A percentile compares a stretch with the other conserved stretches of the same genome.
Conservation (phyloP, 495 filamentous ascomycete genomes). For the Cladorrhinum samala region DNA sequence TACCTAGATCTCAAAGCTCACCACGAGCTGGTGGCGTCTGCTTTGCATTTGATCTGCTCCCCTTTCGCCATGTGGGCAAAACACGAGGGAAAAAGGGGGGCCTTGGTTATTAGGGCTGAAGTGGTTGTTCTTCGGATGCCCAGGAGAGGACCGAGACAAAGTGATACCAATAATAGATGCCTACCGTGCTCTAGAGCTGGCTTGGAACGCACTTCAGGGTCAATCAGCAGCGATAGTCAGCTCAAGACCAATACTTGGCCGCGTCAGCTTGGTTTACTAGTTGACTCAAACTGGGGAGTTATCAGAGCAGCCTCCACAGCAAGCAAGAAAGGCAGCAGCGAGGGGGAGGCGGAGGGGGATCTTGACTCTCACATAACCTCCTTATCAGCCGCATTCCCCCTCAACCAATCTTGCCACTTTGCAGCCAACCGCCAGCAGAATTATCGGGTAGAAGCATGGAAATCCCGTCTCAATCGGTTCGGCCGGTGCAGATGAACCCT, state of each 20-base stretch:
- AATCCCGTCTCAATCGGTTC: neutral
- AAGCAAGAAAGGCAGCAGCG: too few relatives aligned
- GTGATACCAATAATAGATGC: neutral
- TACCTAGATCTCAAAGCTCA: neutral
- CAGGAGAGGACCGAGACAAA: neutral
- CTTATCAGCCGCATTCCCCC: neutral
- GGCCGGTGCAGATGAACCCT: neutral
- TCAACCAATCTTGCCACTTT: neutral
- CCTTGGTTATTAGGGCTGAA: constrained; percentile 3
- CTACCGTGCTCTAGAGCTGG: too few relatives aligned
- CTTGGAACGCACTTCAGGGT: too few relatives aligned
- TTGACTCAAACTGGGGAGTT: too few relatives aligned
- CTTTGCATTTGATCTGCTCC: too few relatives aligned
- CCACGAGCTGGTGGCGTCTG: constrained; percentile 1
- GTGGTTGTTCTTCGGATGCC: neutral
- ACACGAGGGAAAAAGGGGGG: neutral
- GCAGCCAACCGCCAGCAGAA: too few relatives aligned
- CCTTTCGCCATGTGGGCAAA: constrained; percentile 1
- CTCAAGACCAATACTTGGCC: neutral
- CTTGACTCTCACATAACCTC: too few relatives aligned
- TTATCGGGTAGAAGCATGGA: constrained; percentile 4
- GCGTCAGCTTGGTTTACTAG: neutral
- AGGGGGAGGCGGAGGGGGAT: too few relatives aligned
- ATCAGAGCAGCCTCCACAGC: too few relatives aligned
- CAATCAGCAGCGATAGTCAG: too few relatives aligned